Evolutionary conservation across 495 filamentous ascomycete genomes (phyloP).

Genomic region (Daldinia caldariorum): DNA sequence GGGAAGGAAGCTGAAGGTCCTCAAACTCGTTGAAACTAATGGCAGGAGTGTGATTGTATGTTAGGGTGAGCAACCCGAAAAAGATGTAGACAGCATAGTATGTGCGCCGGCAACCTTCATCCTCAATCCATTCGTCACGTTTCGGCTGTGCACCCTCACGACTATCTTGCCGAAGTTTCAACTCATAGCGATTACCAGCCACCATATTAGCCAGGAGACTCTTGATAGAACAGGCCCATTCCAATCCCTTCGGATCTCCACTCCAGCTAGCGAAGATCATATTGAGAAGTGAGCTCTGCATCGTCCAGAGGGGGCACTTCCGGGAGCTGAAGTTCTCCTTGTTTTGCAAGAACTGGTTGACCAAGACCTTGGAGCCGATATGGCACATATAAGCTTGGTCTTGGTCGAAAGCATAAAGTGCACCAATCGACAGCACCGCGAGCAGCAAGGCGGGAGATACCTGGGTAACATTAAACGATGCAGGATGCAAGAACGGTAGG

Average conservation of each 20-base stretch:
- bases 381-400: conserved; percentile 96
- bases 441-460: conserved; percentile 84
- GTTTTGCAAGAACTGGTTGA: conserved; percentile 96
- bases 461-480: conserved; percentile 83
- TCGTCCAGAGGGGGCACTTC: conserved; percentile 96
- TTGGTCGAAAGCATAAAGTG: conserved; percentile 95
- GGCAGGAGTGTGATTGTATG: conserved; percentile 95
- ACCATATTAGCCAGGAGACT: conserved; percentile 98
- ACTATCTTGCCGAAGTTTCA: conserved; percentile 89
- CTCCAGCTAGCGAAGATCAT: conserved; percentile 99
- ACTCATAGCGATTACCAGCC: conserved; percentile 93
- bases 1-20: conserved; percentile 88
- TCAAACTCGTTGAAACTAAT: conserved; percentile 99
- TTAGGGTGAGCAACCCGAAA: conserved; percentile 94
- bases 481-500: conserved; percentile 93
- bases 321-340: conserved; percentile 99
- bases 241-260: conserved; percentile 94
- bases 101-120: conserved; percentile 94
- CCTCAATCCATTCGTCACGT: conserved; percentile 94
- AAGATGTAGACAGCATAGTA: conserved; percentile 99
- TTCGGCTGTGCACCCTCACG: conserved; percentile 80
- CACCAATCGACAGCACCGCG: conserved; percentile 93
- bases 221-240: conserved; percentile 99
- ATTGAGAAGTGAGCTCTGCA: conserved; percentile 95
- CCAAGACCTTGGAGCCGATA: conserved; percentile 94